Base-by-base conservation (phyloP, 1,284 basidiomycete genomes). In the Cystobasidium pallidum region DNA sequence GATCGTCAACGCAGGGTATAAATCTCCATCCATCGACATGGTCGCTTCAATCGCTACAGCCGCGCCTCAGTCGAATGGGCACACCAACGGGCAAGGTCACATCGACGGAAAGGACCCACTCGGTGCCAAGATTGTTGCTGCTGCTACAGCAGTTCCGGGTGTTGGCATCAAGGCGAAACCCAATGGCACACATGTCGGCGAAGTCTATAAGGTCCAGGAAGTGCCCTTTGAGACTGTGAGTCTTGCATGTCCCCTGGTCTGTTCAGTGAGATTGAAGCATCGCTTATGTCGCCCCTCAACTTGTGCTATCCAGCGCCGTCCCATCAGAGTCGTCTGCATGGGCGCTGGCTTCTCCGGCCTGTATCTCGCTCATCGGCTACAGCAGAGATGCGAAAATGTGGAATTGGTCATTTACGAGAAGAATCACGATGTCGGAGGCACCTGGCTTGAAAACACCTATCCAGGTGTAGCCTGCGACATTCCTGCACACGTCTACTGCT, bases 381-480 rank as follows among this genome's bases (percentile, higher is more conserved):
- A 70, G 26, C 73, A 75, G 26, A 21, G 73, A 28, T 76, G 75
- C 32, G 58, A 67, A 8, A 61, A 73, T 26, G 71, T 76, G 15
- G 76, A 76, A 15, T 71, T 77, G 26, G 73, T 73, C 57, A 72
- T 76, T n/a, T 76, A 77, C 57, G 76, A 76, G 66, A 73, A 66
- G 71, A 72, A 66, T 30, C 34, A 39, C 45, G 63, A 70, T 51
- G 28, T 73, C 47, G 61, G 72, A 26, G 75, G 76, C 8, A 76
- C 76, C 6, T 77, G 76, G 78, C 76, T 77, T 52, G 68, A 71
- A 73, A 79, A 79, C 73, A 66, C 73, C 2, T 79, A 79, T 58
- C 78, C 78, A 2, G 78, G 67, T 28, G 67, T 70, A 36, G 67
- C 55, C 21, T 70, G 67, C 47, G 67, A 70, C 34, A 78, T 52